Evolutionary conservation across 2,329 filamentous ascomycete genomes (phyloP).

Genomic region (Phyllosticta capitalensis): DNA sequence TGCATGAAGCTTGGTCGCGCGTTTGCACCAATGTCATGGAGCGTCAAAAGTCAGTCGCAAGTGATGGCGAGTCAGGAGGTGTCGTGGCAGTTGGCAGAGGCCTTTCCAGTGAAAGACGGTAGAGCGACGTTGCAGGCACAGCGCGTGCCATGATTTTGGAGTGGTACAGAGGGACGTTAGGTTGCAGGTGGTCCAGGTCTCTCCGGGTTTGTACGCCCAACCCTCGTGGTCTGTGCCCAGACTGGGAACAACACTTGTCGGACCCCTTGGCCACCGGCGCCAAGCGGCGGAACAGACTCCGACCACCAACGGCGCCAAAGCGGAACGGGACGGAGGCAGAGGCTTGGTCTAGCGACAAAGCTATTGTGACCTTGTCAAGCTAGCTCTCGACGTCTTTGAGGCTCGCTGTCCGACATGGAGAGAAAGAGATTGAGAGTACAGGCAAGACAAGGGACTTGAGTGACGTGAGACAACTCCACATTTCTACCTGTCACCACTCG

Average conservation of each 20-base stretch:
- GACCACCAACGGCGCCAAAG: background rate
- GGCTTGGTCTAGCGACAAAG: background rate
- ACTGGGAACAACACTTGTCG: background rate
- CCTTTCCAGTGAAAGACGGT: background rate
- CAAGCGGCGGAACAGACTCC: background rate
- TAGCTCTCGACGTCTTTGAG: background rate
- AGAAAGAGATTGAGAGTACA: no score
- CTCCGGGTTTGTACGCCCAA: background rate
- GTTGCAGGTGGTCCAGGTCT: no score
- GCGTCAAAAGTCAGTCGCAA: background rate
- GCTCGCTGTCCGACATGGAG: no score
- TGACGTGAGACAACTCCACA: background rate
- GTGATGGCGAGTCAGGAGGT: background rate
- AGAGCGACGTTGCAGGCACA: background rate
- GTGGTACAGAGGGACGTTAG: background rate
- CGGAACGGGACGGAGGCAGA: background rate
- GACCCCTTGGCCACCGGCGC: background rate
- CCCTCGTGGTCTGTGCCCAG: background rate
- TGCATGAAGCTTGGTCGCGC: no score
- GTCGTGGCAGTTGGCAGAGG: background rate
- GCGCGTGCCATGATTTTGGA: background rate
- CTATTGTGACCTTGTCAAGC: background rate
- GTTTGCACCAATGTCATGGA: background rate
- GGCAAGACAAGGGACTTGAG: background rate
- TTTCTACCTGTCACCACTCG: background rate